Evolutionary conservation across 129 eudicot species (phyloP).

Genomic region (Chrysanthemum makinoi): DNA sequence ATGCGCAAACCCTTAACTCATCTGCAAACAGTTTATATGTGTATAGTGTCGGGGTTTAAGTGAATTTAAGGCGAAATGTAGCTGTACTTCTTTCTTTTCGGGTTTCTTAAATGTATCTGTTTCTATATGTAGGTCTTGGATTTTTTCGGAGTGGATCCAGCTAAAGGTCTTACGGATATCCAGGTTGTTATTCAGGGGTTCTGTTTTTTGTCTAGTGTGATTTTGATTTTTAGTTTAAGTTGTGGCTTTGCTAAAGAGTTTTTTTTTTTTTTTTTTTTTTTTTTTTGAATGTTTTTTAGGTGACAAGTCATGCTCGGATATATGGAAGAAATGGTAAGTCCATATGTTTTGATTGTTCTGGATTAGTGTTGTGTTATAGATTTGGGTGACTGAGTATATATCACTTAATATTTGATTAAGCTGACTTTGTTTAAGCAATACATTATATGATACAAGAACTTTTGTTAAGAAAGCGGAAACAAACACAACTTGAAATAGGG

Average conservation of each 20-base stretch:
- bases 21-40: no score
- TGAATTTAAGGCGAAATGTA: background rate
- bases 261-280: background rate
- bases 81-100: background rate
- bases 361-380: background rate
- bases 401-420: background rate
- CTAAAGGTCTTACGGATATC: constrained; percentile 71
- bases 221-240: background rate
- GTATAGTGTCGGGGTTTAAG: no score
- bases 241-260: background rate
- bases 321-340: constrained; percentile 76
- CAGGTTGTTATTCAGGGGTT: constrained; percentile 45
- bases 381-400: background rate
- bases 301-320: constrained; percentile 63
- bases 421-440: background rate
- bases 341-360: constrained; percentile 9
- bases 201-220: background rate
- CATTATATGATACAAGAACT: background rate
- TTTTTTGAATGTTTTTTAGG: constrained; percentile 38
- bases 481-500: background rate
- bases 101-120: background rate
- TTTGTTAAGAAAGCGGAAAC: background rate
- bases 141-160: constrained; percentile 69
- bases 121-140: constrained; percentile 58
- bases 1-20: no score